Conservation (phyloP, 257 asterid genomes). For the Solanum etuberosum region DNA sequence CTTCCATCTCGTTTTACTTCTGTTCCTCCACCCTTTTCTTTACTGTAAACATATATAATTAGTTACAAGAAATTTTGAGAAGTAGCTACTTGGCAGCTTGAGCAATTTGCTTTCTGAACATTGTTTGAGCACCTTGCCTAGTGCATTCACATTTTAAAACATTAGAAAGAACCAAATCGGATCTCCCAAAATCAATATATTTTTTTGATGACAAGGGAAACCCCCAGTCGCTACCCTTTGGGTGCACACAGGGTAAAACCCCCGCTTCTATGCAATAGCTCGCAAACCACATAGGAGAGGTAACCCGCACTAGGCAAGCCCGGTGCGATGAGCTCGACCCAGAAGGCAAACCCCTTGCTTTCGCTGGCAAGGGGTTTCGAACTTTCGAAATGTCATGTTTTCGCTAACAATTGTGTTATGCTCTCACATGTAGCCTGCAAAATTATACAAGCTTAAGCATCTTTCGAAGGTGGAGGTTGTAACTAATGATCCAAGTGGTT, state of each 20-base stretch:
- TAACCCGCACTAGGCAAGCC: no score
- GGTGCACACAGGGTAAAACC: no score
- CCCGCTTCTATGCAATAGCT: no score
- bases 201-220: no score
- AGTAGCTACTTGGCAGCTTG: background rate
- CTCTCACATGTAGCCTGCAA: conserved; percentile 49
- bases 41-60: background rate
- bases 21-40: background rate
- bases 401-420: background rate
- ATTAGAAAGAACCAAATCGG: background rate
- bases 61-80: background rate
- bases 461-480: conserved; percentile 91
- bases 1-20: background rate
- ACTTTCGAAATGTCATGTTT: background rate
- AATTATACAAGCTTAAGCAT: conserved; percentile 89
- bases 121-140: background rate
- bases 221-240: no score
- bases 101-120: background rate
- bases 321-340: no score
- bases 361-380: no score
- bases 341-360: no score
- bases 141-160: background rate
- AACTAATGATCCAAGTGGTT: conserved; percentile 93
- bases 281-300: no score
- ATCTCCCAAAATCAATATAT: background rate